A percentile compares a stretch with the other conserved stretches of the same genome.
phyloP scores from a whole-genome alignment of 768 basidiomycete genomes.

The Rhodotorula toruloides region DNA sequence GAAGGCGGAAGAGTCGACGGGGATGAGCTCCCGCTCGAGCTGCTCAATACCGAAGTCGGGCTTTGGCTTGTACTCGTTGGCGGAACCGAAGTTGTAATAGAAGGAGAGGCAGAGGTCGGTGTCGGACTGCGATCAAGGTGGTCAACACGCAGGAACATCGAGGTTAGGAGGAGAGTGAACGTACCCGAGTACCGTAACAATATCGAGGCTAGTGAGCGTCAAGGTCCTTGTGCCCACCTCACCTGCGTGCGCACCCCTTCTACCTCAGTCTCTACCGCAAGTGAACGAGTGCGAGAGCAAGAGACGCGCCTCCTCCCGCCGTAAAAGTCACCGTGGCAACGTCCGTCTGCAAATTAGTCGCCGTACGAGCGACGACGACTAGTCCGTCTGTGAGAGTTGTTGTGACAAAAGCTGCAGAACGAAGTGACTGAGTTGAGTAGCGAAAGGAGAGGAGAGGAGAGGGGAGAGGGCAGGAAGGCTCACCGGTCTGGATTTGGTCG shows the following conservation, averaged over 20 bases:
- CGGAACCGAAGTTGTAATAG: too few species aligned
- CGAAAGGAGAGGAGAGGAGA: not conserved
- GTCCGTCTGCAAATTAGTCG: not conserved
- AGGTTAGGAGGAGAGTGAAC: too few species aligned
- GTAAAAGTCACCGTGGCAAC: not conserved
- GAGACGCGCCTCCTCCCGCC: not conserved
- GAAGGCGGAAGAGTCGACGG: not conserved
- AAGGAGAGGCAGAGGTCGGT: not conserved
- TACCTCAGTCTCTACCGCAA: not conserved
- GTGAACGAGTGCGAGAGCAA: not conserved
- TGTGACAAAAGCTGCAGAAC: not conserved
- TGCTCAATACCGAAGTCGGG: too few species aligned
- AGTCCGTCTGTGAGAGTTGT: not conserved
- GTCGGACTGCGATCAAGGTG: too few species aligned
- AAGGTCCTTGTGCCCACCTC: not conserved
- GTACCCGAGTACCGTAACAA: slow-evolving; percentile 5
- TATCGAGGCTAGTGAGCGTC: slow-evolving; percentile 3
- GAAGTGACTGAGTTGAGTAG: too few species aligned
- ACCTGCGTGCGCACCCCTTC: not conserved
- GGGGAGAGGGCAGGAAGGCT: not conserved
- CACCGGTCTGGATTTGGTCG: not conserved
- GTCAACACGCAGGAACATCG: too few species aligned
- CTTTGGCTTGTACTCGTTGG: too few species aligned
- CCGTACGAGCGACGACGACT: not conserved
- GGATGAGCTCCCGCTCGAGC: not conserved